Conservation (phyloP, 1,284 basidiomycete genomes). For the Cryptococcus sp. region DNA sequence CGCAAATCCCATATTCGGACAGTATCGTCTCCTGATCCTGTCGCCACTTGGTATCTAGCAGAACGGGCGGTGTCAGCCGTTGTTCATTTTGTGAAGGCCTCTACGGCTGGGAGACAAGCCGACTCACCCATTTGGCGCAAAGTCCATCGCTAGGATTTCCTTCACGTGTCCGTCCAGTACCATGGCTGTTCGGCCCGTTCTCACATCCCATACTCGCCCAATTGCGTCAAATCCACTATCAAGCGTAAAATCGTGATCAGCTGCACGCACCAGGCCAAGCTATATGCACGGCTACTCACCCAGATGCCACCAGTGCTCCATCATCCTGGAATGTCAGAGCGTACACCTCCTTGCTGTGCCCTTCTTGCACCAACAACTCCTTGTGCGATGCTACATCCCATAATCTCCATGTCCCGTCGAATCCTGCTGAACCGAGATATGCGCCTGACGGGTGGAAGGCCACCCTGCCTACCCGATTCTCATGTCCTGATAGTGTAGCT, state of each 20-base stretch:
- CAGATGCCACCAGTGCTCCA: conserved; percentile 87
- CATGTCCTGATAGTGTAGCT: conserved; percentile 81
- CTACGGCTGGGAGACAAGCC: background rate
- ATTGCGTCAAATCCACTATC: conserved; percentile 90
- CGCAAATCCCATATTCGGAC: conserved; percentile 99
- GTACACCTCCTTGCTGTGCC: conserved; percentile 96
- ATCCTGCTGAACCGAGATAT: conserved; percentile 91
- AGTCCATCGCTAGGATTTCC: conserved; percentile 86
- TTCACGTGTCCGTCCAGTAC: conserved; percentile 96
- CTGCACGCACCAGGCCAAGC: background rate
- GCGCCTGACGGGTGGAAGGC: conserved; percentile 94
- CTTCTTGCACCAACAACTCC: conserved; percentile 89
- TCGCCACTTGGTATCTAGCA: conserved; percentile 88
- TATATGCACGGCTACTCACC: conserved; percentile 59
- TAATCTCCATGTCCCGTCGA: conserved; percentile 97
- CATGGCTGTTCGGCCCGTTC: conserved; percentile 96
- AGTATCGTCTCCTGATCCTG: conserved; percentile 94
- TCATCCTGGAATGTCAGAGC: conserved; percentile 93
- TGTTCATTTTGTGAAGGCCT: background rate
- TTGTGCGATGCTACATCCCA: conserved; percentile 85
- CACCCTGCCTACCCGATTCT: conserved; percentile 85
- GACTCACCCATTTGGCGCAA: conserved; percentile 88
- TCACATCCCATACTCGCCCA: conserved; percentile 93
- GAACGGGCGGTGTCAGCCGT: conserved; percentile 11
- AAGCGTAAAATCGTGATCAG: conserved; percentile 6